These are phyloP conservation scores for Hagleromyces aurorensis DNA, from an alignment of 805 yeast genomes.

Conservation along the genomic window DNA sequence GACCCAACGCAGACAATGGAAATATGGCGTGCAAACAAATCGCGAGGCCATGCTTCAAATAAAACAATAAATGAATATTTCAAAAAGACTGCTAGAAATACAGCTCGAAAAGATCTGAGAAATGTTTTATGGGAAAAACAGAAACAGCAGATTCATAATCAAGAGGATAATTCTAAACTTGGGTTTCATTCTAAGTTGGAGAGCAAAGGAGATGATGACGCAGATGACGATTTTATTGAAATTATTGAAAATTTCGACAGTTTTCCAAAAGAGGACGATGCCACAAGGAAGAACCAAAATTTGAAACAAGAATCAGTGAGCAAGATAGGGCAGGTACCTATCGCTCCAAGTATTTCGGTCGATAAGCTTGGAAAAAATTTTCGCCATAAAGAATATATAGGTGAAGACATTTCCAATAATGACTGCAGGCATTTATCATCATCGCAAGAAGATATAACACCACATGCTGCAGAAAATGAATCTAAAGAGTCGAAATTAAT, in stretches of 20 bases:
- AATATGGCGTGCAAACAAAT: constrained; percentile 36
- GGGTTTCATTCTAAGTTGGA: too few species aligned
- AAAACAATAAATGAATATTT: constrained; percentile 22
- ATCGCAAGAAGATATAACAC: too few species aligned
- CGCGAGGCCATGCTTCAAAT: constrained; percentile 12
- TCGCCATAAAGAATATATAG: too few species aligned
- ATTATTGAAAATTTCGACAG: constrained; percentile 20
- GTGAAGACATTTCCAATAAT: too few species aligned
- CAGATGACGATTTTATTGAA: constrained; percentile 26
- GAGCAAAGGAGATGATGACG: constrained; percentile 8
- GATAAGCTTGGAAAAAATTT: too few species aligned
- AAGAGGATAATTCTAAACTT: constrained; percentile 5
- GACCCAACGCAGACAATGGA: constrained; percentile 41
- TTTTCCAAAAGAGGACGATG: background rate
- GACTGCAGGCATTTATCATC: too few species aligned
- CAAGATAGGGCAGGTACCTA: too few species aligned
- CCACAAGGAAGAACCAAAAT: too few species aligned
- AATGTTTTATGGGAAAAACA: constrained; percentile 18
- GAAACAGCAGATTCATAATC: constrained; percentile 10
- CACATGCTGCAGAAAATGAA: too few species aligned
- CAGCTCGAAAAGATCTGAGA: constrained; percentile 24
- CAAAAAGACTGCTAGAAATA: constrained; percentile 20
- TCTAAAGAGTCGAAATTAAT: too few species aligned
- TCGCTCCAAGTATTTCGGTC: too few species aligned
- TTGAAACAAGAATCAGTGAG: too few species aligned